Evolutionary conservation across 495 filamentous ascomycete species (phyloP).

Genomic region (Aspergillus leporis): DNA sequence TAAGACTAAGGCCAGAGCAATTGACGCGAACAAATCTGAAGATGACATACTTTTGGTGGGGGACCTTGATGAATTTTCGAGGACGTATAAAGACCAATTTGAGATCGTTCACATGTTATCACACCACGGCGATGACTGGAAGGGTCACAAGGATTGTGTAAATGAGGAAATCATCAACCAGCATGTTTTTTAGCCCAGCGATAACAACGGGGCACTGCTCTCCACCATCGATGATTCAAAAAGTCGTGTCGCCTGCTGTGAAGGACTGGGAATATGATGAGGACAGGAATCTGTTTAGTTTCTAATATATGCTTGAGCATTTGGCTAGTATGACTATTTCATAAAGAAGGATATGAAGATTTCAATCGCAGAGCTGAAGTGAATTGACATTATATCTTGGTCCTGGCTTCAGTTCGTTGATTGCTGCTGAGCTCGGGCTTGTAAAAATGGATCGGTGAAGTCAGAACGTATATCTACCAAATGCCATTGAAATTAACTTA

Average conservation of each 20-base stretch:
- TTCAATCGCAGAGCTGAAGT: too few relatives aligned
- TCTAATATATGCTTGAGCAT: too few relatives aligned
- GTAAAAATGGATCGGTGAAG: too few relatives aligned
- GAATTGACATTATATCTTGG: too few relatives aligned
- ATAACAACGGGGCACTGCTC: slow-evolving; percentile 27
- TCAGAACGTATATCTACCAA: too few relatives aligned
- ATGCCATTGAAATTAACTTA: too few relatives aligned
- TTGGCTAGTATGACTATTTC: too few relatives aligned
- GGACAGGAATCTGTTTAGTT: slow-evolving; percentile 33
- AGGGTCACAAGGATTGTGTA: slow-evolving; percentile 30
- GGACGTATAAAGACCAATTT: slow-evolving; percentile 27
- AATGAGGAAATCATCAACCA: slow-evolving; percentile 28
- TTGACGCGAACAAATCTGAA: slow-evolving; percentile 38
- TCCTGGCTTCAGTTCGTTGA: too few relatives aligned
- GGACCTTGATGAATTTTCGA: slow-evolving; percentile 39
- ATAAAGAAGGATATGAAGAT: too few relatives aligned
- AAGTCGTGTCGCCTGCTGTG: slow-evolving; percentile 32
- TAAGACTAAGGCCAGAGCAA: slow-evolving; percentile 26
- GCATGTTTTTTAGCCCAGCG: slow-evolving; percentile 30
- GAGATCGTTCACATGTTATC: slow-evolving; percentile 35
- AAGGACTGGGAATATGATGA: slow-evolving; percentile 30
- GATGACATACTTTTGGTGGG: slow-evolving; percentile 36
- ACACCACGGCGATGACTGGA: slow-evolving; percentile 30
- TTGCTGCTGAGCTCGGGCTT: too few relatives aligned
- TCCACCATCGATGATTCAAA: slow-evolving; percentile 37